Conservation (phyloP, 192 early-diverging fungal genomes). For the Pilaira anomala region DNA sequence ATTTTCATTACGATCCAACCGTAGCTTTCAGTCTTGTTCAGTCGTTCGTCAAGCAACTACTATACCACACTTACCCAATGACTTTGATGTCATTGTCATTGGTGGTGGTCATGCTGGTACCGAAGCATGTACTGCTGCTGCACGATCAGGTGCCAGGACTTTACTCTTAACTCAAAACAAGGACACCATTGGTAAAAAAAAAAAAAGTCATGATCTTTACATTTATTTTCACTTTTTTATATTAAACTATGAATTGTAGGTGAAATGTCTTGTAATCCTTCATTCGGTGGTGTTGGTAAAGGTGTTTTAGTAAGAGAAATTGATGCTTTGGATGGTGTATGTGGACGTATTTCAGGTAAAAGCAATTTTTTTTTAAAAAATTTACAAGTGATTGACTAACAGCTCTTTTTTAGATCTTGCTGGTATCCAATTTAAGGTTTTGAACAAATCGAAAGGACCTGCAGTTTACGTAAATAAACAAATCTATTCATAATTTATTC, state of each 20-base stretch:
- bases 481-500: background rate
- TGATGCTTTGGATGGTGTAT: conserved; percentile 83
- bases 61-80: conserved; percentile 1
- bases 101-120: conserved; percentile 85
- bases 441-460: conserved; percentile 79
- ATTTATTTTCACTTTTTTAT: background rate
- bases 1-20: background rate
- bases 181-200: conserved; percentile 64
- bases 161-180: conserved; percentile 71
- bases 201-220: no score
- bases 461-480: conserved; percentile 61
- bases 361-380: no score
- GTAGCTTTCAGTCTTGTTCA: background rate
- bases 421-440: conserved; percentile 78
- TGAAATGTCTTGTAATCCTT: conserved; percentile 88
- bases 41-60: background rate
- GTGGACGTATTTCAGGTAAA: conserved; percentile 66
- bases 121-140: conserved; percentile 77
- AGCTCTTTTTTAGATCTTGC: conserved; percentile 51
- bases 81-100: conserved; percentile 74
- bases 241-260: conserved; percentile 31
- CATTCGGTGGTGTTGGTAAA: conserved; percentile 83
- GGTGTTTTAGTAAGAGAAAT: conserved; percentile 77
- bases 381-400: no score
- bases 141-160: conserved; percentile 67